Conservation (phyloP, 108 stramenopile species). For the Mayamaea pseudoterrestris region DNA sequence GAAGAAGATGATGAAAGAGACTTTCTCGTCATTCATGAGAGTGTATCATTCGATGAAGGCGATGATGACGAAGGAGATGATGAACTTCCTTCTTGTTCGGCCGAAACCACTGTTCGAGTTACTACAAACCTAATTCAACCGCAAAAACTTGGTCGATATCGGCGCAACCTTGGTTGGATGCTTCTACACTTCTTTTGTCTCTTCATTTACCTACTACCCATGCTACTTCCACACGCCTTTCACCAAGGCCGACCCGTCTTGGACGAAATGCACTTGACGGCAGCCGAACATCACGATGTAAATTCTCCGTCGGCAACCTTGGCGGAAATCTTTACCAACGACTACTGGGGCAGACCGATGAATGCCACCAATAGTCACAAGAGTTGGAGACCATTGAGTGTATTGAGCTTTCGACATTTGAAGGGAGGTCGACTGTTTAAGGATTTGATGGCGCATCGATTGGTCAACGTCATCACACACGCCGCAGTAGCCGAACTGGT, state of each 20-base stretch:
- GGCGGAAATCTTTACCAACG: slow-evolving; percentile 15
- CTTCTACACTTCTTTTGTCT: slow-evolving; percentile 24
- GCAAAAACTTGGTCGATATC: too few relatives aligned
- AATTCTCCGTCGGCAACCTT: slow-evolving; percentile 1
- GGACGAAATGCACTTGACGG: slow-evolving; percentile 63
- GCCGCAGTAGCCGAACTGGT: slow-evolving; percentile 45
- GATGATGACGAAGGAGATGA: too few relatives aligned
- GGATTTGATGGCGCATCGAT: slow-evolving; percentile 46
- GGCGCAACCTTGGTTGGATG: too few relatives aligned
- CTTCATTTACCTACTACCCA: slow-evolving; percentile 26
- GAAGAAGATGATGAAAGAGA: too few relatives aligned
- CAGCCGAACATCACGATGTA: slow-evolving; percentile 38
- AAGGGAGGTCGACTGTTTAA: slow-evolving; percentile 6
- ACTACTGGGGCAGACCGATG: slow-evolving; percentile 59
- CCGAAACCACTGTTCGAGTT: too few relatives aligned
- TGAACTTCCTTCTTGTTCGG: too few relatives aligned
- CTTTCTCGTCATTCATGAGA: too few relatives aligned
- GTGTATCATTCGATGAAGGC: too few relatives aligned
- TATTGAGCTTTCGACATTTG: slow-evolving; percentile 55
- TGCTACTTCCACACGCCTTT: slow-evolving; percentile 10
- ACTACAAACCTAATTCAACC: too few relatives aligned
- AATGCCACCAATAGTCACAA: slow-evolving; percentile 31
- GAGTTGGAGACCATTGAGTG: slow-evolving; percentile 54
- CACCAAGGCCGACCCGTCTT: slow-evolving; percentile 31
- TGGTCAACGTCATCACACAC: slow-evolving; percentile 59